A percentile compares a stretch with the other conserved stretches of the same genome.
phyloP scores from a whole-genome alignment of 805 yeast genomes.

The Monosporozyma aerobia region DNA sequence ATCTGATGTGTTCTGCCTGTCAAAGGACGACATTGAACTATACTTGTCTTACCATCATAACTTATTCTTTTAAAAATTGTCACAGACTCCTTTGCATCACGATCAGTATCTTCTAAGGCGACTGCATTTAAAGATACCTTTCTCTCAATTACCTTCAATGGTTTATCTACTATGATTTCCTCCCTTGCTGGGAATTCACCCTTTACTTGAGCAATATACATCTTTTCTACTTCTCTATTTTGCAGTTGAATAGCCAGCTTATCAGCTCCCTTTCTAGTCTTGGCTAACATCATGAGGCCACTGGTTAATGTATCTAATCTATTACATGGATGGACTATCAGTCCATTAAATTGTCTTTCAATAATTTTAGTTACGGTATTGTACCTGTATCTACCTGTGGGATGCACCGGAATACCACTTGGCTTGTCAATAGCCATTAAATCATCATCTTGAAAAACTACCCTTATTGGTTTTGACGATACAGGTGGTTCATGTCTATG shows the following conservation, averaged over 20 bases:
- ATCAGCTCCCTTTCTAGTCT: conserved; percentile 71
- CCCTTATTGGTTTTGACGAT: conserved; percentile 43
- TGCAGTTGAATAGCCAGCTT: conserved; percentile 60
- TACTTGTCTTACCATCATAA: conserved; percentile 51
- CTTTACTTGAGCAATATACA: conserved; percentile 77
- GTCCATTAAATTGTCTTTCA: conserved; percentile 43
- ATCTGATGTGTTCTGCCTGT: conserved; percentile 97
- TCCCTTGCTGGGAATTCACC: conserved; percentile 70
- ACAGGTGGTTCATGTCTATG: conserved; percentile 93
- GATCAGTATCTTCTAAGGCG: conserved; percentile 22
- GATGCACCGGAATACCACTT: conserved; percentile 91
- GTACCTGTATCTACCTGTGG: conserved; percentile 77
- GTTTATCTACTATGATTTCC: conserved; percentile 51
- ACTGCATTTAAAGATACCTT: conserved; percentile 57
- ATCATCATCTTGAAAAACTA: conserved; percentile 67
- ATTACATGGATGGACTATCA: conserved; percentile 79
- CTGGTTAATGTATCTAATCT: conserved; percentile 85
- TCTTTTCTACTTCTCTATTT: conserved; percentile 67
- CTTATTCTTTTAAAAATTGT: conserved; percentile 61
- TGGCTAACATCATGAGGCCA: conserved; percentile 88
- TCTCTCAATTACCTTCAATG: conserved; percentile 65
- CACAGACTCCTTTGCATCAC: conserved; percentile 51
- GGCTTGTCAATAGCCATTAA: conserved; percentile 86
- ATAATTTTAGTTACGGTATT: conserved; percentile 69
- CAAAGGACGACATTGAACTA: conserved; percentile 75